phyloP scores from a whole-genome alignment of 2,329 filamentous ascomycete genomes.

The Calonectria pseudoturangicola region DNA sequence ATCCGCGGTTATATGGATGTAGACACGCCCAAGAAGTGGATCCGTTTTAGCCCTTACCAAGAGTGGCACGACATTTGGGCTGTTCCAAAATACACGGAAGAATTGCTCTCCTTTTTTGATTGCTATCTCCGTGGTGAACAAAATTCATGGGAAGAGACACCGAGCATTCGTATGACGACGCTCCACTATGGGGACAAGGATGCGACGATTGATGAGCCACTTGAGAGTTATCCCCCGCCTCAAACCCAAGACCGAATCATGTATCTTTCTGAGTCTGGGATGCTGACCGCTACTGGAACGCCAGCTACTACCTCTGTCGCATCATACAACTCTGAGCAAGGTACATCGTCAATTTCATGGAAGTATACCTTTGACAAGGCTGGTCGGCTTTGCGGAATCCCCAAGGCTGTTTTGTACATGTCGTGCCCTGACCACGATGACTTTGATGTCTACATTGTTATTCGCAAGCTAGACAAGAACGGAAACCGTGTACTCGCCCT shows the following conservation, averaged over 20 bases:
- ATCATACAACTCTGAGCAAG: constrained; percentile 6
- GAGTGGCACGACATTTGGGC: constrained; percentile 33
- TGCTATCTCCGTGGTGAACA: constrained; percentile 15
- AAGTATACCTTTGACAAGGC: constrained; percentile 25
- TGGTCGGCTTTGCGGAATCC: constrained; percentile 26
- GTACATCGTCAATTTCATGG: constrained; percentile 8
- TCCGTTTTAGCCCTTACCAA: constrained; percentile 53
- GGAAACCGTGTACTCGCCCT: constrained; percentile 46
- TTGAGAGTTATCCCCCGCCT: constrained; percentile 53
- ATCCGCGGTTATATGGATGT: constrained; percentile 62
- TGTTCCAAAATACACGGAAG: not conserved
- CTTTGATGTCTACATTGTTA: constrained; percentile 63
- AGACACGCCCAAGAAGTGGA: constrained; percentile 63
- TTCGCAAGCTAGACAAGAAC: constrained; percentile 43
- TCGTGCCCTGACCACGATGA: constrained; percentile 60
- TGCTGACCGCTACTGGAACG: not conserved
- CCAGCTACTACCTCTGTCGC: not conserved
- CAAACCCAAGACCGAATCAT: constrained; percentile 33
- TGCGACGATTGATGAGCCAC: constrained; percentile 52
- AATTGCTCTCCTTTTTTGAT: constrained; percentile 26
- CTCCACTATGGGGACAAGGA: constrained; percentile 41
- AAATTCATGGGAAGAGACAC: constrained; percentile 31
- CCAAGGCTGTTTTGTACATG: constrained; percentile 36
- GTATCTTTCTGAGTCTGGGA: constrained; percentile 15
- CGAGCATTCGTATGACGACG: constrained; percentile 19